phyloP scores from a whole-genome alignment of 2,329 filamentous ascomycete species.

The Fusarium protoensiforme region DNA sequence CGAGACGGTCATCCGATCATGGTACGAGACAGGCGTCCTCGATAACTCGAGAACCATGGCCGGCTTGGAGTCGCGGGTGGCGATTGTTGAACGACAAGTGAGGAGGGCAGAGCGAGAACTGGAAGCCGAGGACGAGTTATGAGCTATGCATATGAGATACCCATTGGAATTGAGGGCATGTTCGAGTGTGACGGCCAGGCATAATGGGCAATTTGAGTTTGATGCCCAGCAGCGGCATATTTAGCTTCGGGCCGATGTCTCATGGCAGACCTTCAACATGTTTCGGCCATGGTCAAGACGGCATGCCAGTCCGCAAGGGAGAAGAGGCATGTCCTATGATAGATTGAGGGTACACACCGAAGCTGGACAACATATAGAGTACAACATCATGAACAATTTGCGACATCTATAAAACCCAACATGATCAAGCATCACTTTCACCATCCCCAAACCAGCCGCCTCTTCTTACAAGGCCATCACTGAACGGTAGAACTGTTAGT shows the following conservation, averaged over 20 bases:
- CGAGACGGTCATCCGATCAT: constrained; percentile 71
- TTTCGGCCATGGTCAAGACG: not conserved
- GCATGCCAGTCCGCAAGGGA: not conserved
- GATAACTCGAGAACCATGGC: constrained; percentile 76
- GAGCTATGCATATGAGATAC: constrained; percentile 32
- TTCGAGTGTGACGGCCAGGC: not conserved
- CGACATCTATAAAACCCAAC: not conserved
- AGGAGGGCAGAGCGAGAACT: constrained; percentile 67
- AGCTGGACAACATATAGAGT: not conserved
- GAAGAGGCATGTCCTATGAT: not conserved
- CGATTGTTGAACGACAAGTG: constrained; percentile 72
- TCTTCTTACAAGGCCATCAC: not conserved
- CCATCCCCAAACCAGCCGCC: not conserved
- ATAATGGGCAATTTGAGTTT: not conserved
- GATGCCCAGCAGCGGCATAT: not conserved
- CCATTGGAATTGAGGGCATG: constrained; percentile 11
- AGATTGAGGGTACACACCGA: not conserved
- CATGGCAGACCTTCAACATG: not conserved
- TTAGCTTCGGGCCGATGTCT: not conserved
- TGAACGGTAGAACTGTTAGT: not conserved
- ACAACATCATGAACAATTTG: not conserved
- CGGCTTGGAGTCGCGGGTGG: constrained; percentile 75
- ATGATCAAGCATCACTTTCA: not conserved
- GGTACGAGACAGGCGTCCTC: constrained; percentile 80
- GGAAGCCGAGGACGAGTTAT: constrained; percentile 41